phyloP scores from a whole-genome alignment of 1,284 basidiomycete species.

The Hemileccinum hortonii region DNA sequence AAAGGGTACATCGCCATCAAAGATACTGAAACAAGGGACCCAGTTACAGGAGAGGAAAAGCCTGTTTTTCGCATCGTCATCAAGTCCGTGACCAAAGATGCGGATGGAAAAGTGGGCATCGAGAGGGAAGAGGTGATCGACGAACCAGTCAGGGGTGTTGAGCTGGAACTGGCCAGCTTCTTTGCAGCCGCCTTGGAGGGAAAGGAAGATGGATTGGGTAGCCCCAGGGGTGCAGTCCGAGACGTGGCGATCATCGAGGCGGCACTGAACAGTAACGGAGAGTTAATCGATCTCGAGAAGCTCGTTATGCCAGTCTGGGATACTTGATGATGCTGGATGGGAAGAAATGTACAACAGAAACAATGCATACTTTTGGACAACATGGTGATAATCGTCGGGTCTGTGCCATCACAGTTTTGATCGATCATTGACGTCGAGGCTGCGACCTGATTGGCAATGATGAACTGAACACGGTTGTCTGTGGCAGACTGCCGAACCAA shows the following conservation, averaged over 20 bases:
- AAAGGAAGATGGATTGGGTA: slow-evolving; percentile 48
- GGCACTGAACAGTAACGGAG: slow-evolving; percentile 67
- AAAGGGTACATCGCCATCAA: slow-evolving; percentile 58
- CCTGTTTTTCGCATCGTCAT: slow-evolving; percentile 40
- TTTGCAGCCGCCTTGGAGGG: slow-evolving; percentile 49
- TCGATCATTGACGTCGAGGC: too few species aligned
- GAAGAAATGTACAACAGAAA: too few species aligned
- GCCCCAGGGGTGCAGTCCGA: slow-evolving; percentile 56
- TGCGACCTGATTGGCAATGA: too few species aligned
- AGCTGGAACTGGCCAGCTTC: slow-evolving; percentile 61
- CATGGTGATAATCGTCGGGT: too few species aligned
- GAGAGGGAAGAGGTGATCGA: slow-evolving; percentile 54
- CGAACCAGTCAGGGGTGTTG: slow-evolving; percentile 50
- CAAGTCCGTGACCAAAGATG: slow-evolving; percentile 41
- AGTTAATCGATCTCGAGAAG: slow-evolving; percentile 54
- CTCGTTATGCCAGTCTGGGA: slow-evolving; percentile 25
- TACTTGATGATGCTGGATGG: background rate
- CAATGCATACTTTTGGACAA: too few species aligned
- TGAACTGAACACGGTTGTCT: too few species aligned
- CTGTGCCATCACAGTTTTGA: too few species aligned
- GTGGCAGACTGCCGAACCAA: too few species aligned
- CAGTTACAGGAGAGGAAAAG: slow-evolving; percentile 15
- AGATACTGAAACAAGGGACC: slow-evolving; percentile 30
- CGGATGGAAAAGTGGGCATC: slow-evolving; percentile 43
- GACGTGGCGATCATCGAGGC: slow-evolving; percentile 81